Evolutionary conservation across 768 basidiomycete species (phyloP).

Genomic region (Boletus sp.): DNA sequence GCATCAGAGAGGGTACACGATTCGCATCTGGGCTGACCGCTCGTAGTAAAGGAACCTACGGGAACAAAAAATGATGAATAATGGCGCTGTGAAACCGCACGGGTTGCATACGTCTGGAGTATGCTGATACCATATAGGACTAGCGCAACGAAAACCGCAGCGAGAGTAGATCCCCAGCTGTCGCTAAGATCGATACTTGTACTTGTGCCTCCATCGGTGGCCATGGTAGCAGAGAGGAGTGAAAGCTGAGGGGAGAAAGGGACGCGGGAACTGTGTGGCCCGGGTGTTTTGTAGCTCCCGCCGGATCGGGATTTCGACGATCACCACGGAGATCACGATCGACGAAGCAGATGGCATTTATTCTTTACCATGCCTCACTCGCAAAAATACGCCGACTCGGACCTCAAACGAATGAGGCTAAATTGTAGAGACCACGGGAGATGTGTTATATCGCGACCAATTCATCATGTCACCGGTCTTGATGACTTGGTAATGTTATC

Average conservation of each 20-base stretch:
- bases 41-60: conserved; percentile 26
- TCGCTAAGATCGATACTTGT: conserved; percentile 4
- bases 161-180: conserved; percentile 26
- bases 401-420: neutral
- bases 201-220: conserved; percentile 1
- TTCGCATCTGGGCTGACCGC: conserved; percentile 10
- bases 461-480: too few species aligned
- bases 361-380: neutral
- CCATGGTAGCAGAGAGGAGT: conserved; percentile 10
- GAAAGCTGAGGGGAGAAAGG: neutral
- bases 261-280: neutral
- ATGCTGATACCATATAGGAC: conserved; percentile 25
- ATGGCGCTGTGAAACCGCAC: neutral
- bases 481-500: neutral
- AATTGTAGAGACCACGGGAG: neutral
- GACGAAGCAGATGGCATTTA: neutral
- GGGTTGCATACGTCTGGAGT: conserved; percentile 22
- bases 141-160: conserved; percentile 17
- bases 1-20: neutral
- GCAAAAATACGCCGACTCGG: neutral
- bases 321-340: conserved; percentile 8
- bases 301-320: conserved; percentile 1
- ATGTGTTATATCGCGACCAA: neutral
- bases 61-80: neutral
- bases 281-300: conserved; percentile 8